Evolutionary conservation across 1,284 basidiomycete species (phyloP).

Genomic region (Gymnopus androsaceus): DNA sequence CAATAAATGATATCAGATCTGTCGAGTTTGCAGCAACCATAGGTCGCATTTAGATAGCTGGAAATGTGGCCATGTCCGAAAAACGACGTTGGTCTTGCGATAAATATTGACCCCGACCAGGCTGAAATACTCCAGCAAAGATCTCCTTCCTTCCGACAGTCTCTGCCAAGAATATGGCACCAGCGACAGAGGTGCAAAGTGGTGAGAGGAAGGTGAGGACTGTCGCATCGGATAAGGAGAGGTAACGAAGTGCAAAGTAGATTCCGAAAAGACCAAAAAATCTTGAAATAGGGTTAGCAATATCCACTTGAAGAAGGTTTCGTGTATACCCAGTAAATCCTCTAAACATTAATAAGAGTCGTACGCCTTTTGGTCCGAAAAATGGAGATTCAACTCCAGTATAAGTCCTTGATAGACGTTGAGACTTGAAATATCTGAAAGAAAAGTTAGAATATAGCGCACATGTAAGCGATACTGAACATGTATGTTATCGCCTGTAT

Average conservation of each 20-base stretch:
- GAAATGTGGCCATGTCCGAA: conserved; percentile 35
- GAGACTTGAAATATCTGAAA: neutral
- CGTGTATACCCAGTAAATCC: conserved; percentile 52
- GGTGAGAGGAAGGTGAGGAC: conserved; percentile 79
- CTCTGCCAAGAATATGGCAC: conserved; percentile 70
- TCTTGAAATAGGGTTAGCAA: conserved; percentile 29
- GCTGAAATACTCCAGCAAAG: conserved; percentile 61
- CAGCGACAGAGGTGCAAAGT: conserved; percentile 67
- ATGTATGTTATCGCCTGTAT: conserved; percentile 25
- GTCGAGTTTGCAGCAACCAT: neutral
- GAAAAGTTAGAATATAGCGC: neutral
- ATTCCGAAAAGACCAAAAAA: conserved; percentile 66
- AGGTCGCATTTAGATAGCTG: conserved; percentile 3
- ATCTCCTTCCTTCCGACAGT: conserved; percentile 59
- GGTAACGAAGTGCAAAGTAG: conserved; percentile 70
- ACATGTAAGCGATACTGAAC: conserved; percentile 26
- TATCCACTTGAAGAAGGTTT: neutral
- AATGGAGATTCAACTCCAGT: conserved; percentile 52
- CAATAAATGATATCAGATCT: neutral
- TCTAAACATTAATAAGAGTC: conserved; percentile 47
- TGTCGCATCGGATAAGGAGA: conserved; percentile 75
- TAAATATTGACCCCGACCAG: conserved; percentile 64
- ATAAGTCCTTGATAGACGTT: conserved; percentile 13
- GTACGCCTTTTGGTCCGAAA: conserved; percentile 58
- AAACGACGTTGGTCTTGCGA: conserved; percentile 53